Conservation (phyloP, 2,329 filamentous ascomycete genomes). For the Tolypocladium sp. region DNA sequence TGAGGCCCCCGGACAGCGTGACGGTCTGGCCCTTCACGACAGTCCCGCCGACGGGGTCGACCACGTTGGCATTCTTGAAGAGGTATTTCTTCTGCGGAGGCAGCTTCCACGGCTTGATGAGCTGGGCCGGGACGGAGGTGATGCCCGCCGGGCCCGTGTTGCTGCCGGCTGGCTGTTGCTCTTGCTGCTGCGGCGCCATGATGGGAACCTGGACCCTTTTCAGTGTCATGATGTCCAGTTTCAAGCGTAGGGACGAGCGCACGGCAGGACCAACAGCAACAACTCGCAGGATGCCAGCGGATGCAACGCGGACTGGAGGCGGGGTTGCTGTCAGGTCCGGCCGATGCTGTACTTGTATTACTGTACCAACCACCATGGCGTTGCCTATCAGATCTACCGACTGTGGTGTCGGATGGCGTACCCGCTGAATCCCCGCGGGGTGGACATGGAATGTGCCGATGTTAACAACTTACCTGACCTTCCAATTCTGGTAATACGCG, state of each 20-base stretch:
- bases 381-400: no score
- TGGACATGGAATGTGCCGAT: no score
- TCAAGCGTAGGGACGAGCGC: not conserved
- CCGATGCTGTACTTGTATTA: not conserved
- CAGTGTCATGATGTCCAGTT: not conserved
- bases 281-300: not conserved
- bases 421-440: no score
- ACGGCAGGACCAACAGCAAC: not conserved
- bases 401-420: no score
- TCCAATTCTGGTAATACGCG: no score
- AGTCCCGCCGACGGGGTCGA: conserved; percentile 27
- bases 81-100: conserved; percentile 20
- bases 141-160: not conserved
- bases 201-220: not conserved
- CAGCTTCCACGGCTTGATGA: conserved; percentile 25
- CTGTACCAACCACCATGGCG: no score
- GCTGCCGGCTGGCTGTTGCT: not conserved
- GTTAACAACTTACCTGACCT: no score
- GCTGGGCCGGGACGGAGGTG: conserved; percentile 1
- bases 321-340: not conserved
- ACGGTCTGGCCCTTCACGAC: conserved; percentile 20
- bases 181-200: not conserved
- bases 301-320: not conserved
- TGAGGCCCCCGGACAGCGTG: conserved; percentile 22
- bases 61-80: conserved; percentile 33